These are phyloP conservation scores for Ananas comosus DNA, from an alignment of 176 grass and related monocot genomes.

Conservation along the genomic window DNA sequence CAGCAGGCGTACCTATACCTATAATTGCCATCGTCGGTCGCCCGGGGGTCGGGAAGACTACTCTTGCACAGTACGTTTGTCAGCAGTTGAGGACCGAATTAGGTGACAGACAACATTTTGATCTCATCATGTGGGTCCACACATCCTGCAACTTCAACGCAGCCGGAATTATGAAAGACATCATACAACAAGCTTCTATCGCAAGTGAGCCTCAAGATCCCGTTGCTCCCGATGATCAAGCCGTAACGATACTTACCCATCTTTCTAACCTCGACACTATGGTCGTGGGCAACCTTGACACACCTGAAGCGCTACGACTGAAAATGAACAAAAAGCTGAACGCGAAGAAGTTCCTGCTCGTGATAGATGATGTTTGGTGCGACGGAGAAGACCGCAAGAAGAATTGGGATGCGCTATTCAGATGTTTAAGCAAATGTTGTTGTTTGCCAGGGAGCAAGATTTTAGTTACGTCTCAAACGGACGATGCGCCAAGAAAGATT, in stretches of 20 bases:
- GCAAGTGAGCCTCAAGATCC: neutral
- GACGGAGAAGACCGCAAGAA: neutral
- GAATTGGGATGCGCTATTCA: slow-evolving; percentile 1
- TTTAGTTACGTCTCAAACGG: slow-evolving; percentile 5
- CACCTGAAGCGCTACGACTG: neutral
- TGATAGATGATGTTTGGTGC: slow-evolving; percentile 33
- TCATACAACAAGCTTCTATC: neutral
- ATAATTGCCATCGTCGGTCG: neutral
- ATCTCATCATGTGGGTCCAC: neutral
- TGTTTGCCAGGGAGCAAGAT: neutral
- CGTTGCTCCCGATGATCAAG: no score
- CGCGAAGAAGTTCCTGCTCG: neutral
- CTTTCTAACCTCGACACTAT: neutral
- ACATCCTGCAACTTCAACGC: neutral
- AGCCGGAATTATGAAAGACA: neutral
- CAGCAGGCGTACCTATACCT: neutral
- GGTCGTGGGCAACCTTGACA: neutral
- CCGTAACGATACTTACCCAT: no score
- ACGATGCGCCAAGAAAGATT: neutral
- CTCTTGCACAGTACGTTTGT: neutral
- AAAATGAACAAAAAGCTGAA: neutral
- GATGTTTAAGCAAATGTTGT: neutral
- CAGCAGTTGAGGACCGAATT: neutral
- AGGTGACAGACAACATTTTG: neutral
- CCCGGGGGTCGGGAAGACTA: neutral